Evolutionary conservation across 495 filamentous ascomycete genomes (phyloP), one percentile per base, ranked within the genome.

Genomic region (Annulohypoxylon nitens): DNA sequence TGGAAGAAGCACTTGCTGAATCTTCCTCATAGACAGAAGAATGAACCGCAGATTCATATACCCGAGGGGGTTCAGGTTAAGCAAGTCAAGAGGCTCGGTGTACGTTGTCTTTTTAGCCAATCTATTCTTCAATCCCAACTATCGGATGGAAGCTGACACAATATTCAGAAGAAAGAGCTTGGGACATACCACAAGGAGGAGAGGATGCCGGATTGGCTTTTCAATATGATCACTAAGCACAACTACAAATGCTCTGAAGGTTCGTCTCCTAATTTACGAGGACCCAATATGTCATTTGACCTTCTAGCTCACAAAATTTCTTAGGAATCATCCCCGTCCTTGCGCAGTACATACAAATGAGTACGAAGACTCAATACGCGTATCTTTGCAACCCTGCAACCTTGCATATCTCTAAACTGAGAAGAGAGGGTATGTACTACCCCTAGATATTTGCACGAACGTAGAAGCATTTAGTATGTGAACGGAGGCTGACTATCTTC

Each of bases 171-270:
- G 83, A 80, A 81, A 72, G 93, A 98, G 74, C 85, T 99, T 39
- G 96, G 96, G 0, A 93, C 91, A 11, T 89, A 96, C 83, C 93
- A 94, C 6, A 88, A 93, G 76, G 96, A 99, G 78, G 90, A 92
- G 41, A 87, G 88, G 69, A 99, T 99, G 96, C 96, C 96, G 0
- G 82, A 83, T 9, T 92, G 92, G 90, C 87, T 99, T 7, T 86
- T 87, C 9, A 84, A 86, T 20, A 81, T 92, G 75, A 86, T 98
- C 3, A 87, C 91, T 71, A 87, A 84, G 47, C 89, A 90, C 26
- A 89, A 88, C 14, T 87, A 86, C 61, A 81, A 88, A 26, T 86
- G 85, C 36, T 82, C 83, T 12, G 77, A 66, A 89, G 89, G 78
- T 87, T 81, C 41, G 88, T 91, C 26, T 37, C 81, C 83, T 34